Conservation (phyloP, 257 asterid species). For the Fraxinus cuspidata region DNA sequence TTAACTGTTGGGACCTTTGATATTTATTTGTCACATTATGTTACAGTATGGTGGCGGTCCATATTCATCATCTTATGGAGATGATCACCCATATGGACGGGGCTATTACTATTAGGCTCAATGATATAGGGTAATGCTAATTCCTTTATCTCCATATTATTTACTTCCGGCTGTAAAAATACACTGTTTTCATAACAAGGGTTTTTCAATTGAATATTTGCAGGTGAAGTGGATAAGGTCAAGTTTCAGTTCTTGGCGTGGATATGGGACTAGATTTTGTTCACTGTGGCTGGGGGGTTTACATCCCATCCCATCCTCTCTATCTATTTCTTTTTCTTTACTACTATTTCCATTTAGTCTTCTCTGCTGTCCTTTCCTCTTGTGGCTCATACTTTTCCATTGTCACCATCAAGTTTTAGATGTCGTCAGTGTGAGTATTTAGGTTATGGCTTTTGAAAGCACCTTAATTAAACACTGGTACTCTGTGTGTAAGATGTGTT, state of each 20-base stretch:
- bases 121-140: slow-evolving; percentile 39
- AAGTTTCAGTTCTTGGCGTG: slow-evolving; percentile 9
- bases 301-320: neutral
- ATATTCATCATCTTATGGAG: slow-evolving; percentile 39
- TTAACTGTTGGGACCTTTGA: slow-evolving; percentile 7
- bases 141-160: slow-evolving; percentile 9
- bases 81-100: slow-evolving; percentile 43
- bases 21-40: slow-evolving; percentile 22
- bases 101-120: slow-evolving; percentile 47
- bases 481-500: slow-evolving; percentile 29
- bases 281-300: slow-evolving; percentile 22
- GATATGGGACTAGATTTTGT: slow-evolving; percentile 16
- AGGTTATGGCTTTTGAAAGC: slow-evolving; percentile 30
- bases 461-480: slow-evolving; percentile 24
- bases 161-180: slow-evolving; percentile 8
- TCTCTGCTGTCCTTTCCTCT: neutral
- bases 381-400: slow-evolving; percentile 11
- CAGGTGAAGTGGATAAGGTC: slow-evolving; percentile 21
- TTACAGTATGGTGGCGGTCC: slow-evolving; percentile 45
- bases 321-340: slow-evolving; percentile 10
- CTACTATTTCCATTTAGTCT: neutral
- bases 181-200: neutral
- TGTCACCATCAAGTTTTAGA: slow-evolving; percentile 14
- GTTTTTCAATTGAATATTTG: slow-evolving; percentile 14
- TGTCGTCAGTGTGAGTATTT: slow-evolving; percentile 27